Evolutionary conservation across 495 filamentous ascomycete species (phyloP), one percentile per base, ranked within the genome.

Genomic region (Penicillium silybi): DNA sequence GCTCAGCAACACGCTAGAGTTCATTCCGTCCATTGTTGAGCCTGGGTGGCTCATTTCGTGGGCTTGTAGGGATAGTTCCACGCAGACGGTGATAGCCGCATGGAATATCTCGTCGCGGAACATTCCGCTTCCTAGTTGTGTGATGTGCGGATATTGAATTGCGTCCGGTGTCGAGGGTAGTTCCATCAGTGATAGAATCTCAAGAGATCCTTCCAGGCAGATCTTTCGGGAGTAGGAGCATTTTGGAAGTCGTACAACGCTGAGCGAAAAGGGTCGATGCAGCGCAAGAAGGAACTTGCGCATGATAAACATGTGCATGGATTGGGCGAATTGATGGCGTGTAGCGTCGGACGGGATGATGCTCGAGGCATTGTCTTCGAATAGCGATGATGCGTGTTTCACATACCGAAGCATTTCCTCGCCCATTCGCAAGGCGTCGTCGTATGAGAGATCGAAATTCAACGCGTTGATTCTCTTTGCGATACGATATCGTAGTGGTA

Each of bases 211-310:
- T 26, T 85, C 82, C 0, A 84, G 57, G 37, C 72, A 71, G 7
- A 77, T 59, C 54, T 81, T 84, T 5, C 72, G 76, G 4, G 81
- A 84, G 57, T 77, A 84, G 29, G 79, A 77, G 56, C 76, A 84
- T 50, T 77, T 61, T 0, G 76, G 79, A 15, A 80, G 71, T 9
- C 62, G 56, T 8, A 65, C 65, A 16, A 80, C 76, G 48, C 77
- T 72, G 16, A 68, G 63, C 6, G 76, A 73, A 51, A 80, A 84
- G 0, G 78, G 74, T 11, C 71, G 66, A 50, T 85, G 81, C 0
- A 85, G 63, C 4, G 73, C 61, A 10, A 84, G 65, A 5, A 83
- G 50, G 34, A 79, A 82, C 9, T 79, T 74, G 25, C 76, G 80
- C 25, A 81, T 61, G 6, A 79, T 56, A 40, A 75, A 72, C 11